Evolutionary conservation across 108 stramenopile species (phyloP).

Genomic region (Nannochloropsis granulata): DNA sequence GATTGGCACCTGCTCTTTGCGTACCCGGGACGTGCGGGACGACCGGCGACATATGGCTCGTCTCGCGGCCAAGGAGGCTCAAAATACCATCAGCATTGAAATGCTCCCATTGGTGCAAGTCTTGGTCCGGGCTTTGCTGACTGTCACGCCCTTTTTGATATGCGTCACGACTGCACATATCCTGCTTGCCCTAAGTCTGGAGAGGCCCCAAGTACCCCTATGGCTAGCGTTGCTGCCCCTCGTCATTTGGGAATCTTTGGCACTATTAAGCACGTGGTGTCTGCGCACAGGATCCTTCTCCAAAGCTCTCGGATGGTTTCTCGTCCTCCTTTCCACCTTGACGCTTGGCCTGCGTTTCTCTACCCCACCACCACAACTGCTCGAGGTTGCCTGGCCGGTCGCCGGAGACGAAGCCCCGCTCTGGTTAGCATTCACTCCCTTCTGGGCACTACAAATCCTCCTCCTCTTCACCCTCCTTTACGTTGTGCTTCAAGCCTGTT

Average conservation of each 20-base stretch:
- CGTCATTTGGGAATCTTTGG: neutral
- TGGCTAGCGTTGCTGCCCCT: neutral
- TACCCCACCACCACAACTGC: neutral
- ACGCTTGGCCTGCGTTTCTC: neutral
- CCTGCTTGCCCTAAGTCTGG: neutral
- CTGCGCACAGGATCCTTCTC: neutral
- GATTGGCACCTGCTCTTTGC: neutral
- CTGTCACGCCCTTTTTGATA: neutral
- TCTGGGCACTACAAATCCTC: neutral
- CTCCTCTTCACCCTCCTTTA: neutral
- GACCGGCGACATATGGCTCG: neutral
- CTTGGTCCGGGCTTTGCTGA: neutral
- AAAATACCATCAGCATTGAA: neutral
- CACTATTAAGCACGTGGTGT: neutral
- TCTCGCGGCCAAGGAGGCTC: neutral
- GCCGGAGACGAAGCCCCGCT: neutral
- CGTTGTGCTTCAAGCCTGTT: neutral
- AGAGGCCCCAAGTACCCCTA: neutral
- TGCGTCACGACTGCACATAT: neutral
- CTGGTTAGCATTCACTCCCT: neutral
- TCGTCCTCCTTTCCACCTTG: neutral
- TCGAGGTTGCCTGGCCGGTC: neutral
- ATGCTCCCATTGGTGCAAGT: neutral
- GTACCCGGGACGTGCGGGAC: neutral
- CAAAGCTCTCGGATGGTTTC: neutral